These are phyloP conservation scores for Immersiella caudata DNA, from an alignment of 495 filamentous ascomycete genomes.

Conservation along the genomic window DNA sequence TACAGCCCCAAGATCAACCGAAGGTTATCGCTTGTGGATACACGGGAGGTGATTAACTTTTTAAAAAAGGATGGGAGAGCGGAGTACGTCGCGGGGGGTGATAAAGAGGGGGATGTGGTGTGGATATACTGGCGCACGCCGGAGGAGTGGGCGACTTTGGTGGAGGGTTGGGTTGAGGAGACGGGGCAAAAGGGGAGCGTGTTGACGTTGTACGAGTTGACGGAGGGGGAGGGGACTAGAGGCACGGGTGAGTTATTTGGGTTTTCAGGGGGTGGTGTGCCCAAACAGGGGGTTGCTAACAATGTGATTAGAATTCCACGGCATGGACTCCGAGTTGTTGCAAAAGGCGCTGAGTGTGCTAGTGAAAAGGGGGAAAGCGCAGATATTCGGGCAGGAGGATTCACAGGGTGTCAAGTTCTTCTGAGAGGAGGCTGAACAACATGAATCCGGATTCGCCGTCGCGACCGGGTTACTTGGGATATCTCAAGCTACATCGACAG, in stretches of 20 bases:
- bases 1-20: slow-evolving; percentile 55
- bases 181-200: slow-evolving; percentile 52
- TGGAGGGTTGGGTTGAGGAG: slow-evolving; percentile 52
- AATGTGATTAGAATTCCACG: slow-evolving; percentile 89
- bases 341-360: slow-evolving; percentile 74
- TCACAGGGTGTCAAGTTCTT: slow-evolving; percentile 95
- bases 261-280: background rate
- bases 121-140: slow-evolving; percentile 54
- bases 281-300: background rate
- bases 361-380: slow-evolving; percentile 87
- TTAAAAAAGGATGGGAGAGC: slow-evolving; percentile 70
- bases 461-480: background rate
- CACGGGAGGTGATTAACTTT: slow-evolving; percentile 68
- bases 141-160: slow-evolving; percentile 51
- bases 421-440: slow-evolving; percentile 42
- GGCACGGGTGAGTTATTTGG: slow-evolving; percentile 39
- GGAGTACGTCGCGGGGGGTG: slow-evolving; percentile 66
- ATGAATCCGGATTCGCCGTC: background rate
- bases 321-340: slow-evolving; percentile 80
- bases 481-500: background rate
- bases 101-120: slow-evolving; percentile 47
- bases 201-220: slow-evolving; percentile 53
- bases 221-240: slow-evolving; percentile 47
- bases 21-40: slow-evolving; percentile 63
- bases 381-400: slow-evolving; percentile 88